Conservation (phyloP, 805 yeast species). For the Saturnispora gosingensis region DNA sequence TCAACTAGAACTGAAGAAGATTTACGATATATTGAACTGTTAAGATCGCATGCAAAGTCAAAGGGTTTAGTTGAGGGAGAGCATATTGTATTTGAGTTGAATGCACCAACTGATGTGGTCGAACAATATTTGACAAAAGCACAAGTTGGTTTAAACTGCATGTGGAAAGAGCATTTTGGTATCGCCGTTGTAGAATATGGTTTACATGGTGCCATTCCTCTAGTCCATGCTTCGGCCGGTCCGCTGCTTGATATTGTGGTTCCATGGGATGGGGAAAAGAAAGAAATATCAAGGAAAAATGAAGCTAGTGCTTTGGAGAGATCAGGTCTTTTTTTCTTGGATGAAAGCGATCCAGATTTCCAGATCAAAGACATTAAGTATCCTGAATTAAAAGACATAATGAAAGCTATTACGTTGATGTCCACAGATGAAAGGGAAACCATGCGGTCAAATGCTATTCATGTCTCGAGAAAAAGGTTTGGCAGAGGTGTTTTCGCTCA, state of each 20-base stretch:
- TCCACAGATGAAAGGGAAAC: constrained; percentile 8
- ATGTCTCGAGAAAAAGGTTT: constrained; percentile 21
- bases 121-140: constrained; percentile 43
- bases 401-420: constrained; percentile 28
- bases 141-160: constrained; percentile 79
- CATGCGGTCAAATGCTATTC: constrained; percentile 18
- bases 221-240: constrained; percentile 94
- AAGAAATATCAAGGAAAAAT: constrained; percentile 15
- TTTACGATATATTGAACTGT: constrained; percentile 41
- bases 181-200: constrained; percentile 92
- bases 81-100: constrained; percentile 37
- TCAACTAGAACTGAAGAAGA: constrained; percentile 70
- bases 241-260: constrained; percentile 82
- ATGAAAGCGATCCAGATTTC: constrained; percentile 60
- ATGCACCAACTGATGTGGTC: constrained; percentile 63
- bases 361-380: constrained; percentile 12
- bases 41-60: constrained; percentile 36
- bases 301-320: constrained; percentile 22
- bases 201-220: constrained; percentile 77
- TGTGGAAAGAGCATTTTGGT: constrained; percentile 99
- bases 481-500: constrained; percentile 19
- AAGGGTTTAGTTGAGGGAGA: constrained; percentile 23
- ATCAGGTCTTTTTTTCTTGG: constrained; percentile 75
- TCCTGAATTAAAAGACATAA: constrained; percentile 37
- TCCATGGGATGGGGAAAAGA: constrained; percentile 33